phyloP scores from a whole-genome alignment of 2,329 filamentous ascomycete genomes.

The Ascochyta rabiei region DNA sequence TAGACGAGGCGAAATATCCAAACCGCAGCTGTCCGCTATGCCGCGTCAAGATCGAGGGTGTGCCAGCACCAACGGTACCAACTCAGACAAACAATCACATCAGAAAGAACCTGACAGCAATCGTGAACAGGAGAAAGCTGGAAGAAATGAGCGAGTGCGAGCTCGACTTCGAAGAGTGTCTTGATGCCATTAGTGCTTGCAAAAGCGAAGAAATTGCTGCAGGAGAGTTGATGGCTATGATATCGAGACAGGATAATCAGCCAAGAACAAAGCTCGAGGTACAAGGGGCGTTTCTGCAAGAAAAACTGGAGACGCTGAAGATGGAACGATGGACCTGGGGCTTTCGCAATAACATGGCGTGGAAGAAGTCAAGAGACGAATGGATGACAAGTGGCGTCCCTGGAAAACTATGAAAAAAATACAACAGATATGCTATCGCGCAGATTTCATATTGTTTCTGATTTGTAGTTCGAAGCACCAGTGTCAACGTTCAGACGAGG shows the following conservation, averaged over 20 bases:
- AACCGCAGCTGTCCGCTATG: conserved; percentile 31
- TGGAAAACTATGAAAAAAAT: background rate
- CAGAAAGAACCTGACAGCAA: conserved; percentile 5
- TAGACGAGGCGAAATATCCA: conserved; percentile 28
- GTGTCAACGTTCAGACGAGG: background rate
- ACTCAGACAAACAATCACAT: conserved; percentile 10
- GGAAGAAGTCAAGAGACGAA: conserved; percentile 16
- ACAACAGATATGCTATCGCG: background rate
- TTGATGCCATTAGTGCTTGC: conserved; percentile 13
- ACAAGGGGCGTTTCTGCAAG: conserved; percentile 6
- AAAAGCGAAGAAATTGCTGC: conserved; percentile 31
- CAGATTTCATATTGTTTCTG: background rate
- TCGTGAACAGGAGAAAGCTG: conserved; percentile 11
- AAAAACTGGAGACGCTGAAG: conserved; percentile 6
- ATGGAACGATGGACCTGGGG: conserved; percentile 29
- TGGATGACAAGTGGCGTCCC: conserved; percentile 25
- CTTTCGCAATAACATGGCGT: conserved; percentile 17
- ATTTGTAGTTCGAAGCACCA: too few species aligned
- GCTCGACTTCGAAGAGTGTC: conserved; percentile 20
- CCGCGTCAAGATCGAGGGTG: conserved; percentile 24
- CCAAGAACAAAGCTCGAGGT: background rate
- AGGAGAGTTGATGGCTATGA: conserved; percentile 14
- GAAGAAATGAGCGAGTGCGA: conserved; percentile 14
- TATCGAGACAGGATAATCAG: background rate
- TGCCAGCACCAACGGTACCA: background rate